Base-by-base conservation (phyloP, 164 flowering plant genomes). In the Kalanchoe fedtschenkoi region DNA sequence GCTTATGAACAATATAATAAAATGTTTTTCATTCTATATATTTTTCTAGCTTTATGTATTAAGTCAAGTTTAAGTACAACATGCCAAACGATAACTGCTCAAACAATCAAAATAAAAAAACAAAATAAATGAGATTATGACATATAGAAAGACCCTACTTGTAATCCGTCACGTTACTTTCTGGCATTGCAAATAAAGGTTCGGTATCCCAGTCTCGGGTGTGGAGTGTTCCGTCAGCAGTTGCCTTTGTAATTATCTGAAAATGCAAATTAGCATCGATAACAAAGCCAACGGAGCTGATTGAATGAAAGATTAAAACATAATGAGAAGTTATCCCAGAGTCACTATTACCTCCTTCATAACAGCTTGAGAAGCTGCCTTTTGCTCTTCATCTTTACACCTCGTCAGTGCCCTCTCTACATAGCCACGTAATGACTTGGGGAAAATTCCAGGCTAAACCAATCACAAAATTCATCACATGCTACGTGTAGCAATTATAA, bases 371-470 rank as follows among this genome's bases (percentile, higher is more conserved):
- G 82, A 80, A 65, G 91, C 85, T 62, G 76, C 79, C 76, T 68
- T 84, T 65, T 88, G 85, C 33, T 58, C 63, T 66, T 93, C 99
- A 82, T 78, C 87, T 64, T 83, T 88, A 72, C 99, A 90, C 33
- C 95, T 89, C 67, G 86, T 76, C 69, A 93, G 73, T 64, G 96
- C 95, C 77, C 97, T 88, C 71, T 93, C 99, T 66, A 90, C 95
- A 75, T 84, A 93, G 63, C 87, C 83, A 44, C 84, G 80, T 24
- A 88, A 71, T 42, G 99, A 88, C 17, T 80, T 65, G 24, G 99
- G 99, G 69, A 93, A 81, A 35, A 62, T 67, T 47, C 72, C 88
- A 70, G 86, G 81, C 97, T 93, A 75, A 66, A 77, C 33, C 61
- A 34, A 58, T 28, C 8, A 51, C 13, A 58, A 21, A 33, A 58